Conservation (phyloP, 2,329 filamentous ascomycete species). For the Davidsoniella virescens region DNA sequence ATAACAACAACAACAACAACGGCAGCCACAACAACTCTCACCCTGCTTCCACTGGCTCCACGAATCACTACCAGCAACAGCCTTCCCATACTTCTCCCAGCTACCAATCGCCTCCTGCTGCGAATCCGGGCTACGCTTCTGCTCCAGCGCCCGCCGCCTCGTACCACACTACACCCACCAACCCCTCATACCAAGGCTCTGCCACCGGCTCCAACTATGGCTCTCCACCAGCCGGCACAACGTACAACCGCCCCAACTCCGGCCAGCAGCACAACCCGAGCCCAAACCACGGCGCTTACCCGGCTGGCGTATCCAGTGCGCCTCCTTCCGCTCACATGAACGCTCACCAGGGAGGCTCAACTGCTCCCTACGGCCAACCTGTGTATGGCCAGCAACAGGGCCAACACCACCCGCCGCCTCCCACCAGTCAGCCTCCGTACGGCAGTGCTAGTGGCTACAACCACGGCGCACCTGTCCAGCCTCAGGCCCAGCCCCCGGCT, state of each 20-base stretch:
- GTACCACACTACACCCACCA: constrained; percentile 7
- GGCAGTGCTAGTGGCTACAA: constrained; percentile 4
- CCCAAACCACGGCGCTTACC: constrained; percentile 12
- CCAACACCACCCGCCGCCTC: constrained; percentile 14
- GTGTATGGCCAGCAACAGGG: constrained; percentile 16
- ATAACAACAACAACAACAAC: not conserved
- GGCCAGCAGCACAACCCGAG: constrained; percentile 14
- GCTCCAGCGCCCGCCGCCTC: not conserved
- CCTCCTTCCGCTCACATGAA: not conserved
- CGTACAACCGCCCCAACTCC: constrained; percentile 12
- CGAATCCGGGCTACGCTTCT: not conserved
- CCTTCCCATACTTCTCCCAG: constrained; percentile 15
- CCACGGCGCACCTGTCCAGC: constrained; percentile 3
- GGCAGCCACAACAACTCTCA: constrained; percentile 6
- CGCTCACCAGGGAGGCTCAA: constrained; percentile 16
- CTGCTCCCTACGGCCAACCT: constrained; percentile 19
- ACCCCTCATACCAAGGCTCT: constrained; percentile 15
- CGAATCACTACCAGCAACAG: constrained; percentile 3
- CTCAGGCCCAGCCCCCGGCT: not conserved
- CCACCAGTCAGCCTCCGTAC: constrained; percentile 12
- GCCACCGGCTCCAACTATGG: constrained; percentile 17
- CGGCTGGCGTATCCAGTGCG: not conserved
- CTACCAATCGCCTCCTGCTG: constrained; percentile 20
- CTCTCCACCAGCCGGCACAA: constrained; percentile 15
- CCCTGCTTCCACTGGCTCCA: constrained; percentile 5